A percentile compares a stretch with the other conserved stretches of the same genome.
These are phyloP conservation scores for Leccinum variicolor DNA, from an alignment of 768 basidiomycete genomes.

Conservation along the genomic window DNA sequence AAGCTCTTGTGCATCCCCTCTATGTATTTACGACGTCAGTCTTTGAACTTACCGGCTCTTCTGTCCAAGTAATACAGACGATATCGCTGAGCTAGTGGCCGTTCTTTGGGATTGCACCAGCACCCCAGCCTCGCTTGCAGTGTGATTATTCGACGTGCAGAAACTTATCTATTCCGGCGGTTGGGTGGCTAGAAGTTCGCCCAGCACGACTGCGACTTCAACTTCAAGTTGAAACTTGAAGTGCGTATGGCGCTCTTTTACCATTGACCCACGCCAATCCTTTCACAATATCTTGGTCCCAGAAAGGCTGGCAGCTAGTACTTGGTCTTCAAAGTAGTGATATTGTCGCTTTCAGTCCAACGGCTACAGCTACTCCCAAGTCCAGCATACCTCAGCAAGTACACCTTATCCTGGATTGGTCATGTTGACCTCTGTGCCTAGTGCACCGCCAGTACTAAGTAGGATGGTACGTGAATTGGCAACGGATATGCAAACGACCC, in stretches of 20 bases:
- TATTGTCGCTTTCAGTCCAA: conserved; percentile 62
- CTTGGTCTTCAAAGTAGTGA: conserved; percentile 70
- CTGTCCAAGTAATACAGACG: conserved; percentile 61
- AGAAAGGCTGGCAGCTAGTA: conserved; percentile 82
- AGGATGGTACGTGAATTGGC: conserved; percentile 27
- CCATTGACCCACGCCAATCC: conserved; percentile 4
- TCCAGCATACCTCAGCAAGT: conserved; percentile 53
- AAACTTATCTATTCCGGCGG: conserved; percentile 45
- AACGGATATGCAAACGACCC: conserved; percentile 31
- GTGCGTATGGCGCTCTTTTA: conserved; percentile 37
- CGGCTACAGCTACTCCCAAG: conserved; percentile 50
- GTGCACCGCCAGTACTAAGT: conserved; percentile 9
- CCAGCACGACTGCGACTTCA: conserved; percentile 51
- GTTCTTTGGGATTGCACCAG: conserved; percentile 43
- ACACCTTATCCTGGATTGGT: conserved; percentile 59
- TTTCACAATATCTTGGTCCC: conserved; percentile 72
- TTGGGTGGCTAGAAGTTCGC: conserved; percentile 51
- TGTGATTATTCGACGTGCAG: conserved; percentile 58
- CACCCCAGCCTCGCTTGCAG: conserved; percentile 38
- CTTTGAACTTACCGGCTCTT: conserved; percentile 39
- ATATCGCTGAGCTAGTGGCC: conserved; percentile 55
- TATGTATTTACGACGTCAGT: conserved; percentile 46
- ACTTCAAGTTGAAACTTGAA: no score
- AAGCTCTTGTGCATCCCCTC: conserved; percentile 41
- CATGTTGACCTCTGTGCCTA: conserved; percentile 5